These are phyloP conservation scores for Trypethelium eluteriae DNA, from an alignment of 495 filamentous ascomycete species.

Conservation along the genomic window DNA sequence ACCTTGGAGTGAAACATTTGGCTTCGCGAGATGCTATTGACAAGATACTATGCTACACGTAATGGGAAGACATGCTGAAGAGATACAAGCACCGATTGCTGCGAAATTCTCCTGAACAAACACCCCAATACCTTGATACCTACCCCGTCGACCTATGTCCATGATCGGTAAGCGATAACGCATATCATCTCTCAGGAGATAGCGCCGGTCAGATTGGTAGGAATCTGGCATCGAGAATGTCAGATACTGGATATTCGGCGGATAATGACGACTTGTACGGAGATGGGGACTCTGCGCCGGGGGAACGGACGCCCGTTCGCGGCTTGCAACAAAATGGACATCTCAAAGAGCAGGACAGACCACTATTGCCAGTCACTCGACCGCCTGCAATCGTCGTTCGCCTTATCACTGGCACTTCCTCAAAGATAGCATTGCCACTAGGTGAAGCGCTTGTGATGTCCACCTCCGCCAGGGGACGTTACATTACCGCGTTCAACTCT, in stretches of 20 bases:
- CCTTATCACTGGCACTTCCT: conserved; percentile 2
- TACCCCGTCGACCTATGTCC: not conserved
- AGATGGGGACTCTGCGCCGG: not conserved
- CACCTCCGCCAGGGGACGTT: not conserved
- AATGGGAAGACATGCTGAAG: not conserved
- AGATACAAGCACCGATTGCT: not conserved
- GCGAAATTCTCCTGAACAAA: not conserved
- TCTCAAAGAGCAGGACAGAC: not conserved
- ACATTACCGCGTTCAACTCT: conserved; percentile 4
- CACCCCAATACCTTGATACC: not conserved
- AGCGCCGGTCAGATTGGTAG: not conserved
- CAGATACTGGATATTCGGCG: conserved; percentile 4
- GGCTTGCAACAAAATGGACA: not conserved
- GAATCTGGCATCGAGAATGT: conserved; percentile 1
- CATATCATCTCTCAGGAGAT: not conserved
- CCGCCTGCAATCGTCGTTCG: conserved; percentile 1
- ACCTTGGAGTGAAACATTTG: not conserved
- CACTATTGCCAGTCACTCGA: not conserved
- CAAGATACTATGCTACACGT: not conserved
- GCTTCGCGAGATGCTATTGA: not conserved
- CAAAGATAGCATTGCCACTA: conserved; percentile 2
- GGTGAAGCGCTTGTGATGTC: conserved; percentile 5
- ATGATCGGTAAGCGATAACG: not conserved
- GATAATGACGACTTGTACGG: conserved; percentile 7
- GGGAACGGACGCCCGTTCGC: not conserved